Evolutionary conservation across 805 yeast genomes (phyloP).

Genomic region (Candida alai): DNA sequence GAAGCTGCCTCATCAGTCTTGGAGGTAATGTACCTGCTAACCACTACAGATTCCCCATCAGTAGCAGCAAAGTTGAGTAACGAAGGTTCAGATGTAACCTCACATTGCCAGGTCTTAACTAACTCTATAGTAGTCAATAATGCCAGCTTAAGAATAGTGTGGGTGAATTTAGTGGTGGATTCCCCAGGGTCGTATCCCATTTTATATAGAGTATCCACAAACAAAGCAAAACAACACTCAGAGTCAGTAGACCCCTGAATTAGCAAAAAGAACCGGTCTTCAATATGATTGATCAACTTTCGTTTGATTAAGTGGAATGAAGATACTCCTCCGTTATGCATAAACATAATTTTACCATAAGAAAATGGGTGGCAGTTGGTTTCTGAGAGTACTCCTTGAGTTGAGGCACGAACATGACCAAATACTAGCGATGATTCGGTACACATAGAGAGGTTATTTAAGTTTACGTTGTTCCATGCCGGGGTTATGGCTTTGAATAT

Average conservation of each 20-base stretch:
- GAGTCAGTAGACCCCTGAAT: conserved; percentile 96
- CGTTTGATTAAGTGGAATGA: conserved; percentile 73
- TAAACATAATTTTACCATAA: conserved; percentile 82
- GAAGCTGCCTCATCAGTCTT: conserved; percentile 95
- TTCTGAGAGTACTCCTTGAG: conserved; percentile 90
- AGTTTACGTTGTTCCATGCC: conserved; percentile 93
- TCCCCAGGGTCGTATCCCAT: conserved; percentile 71
- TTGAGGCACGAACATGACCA: conserved; percentile 95
- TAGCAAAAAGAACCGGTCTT: conserved; percentile 72
- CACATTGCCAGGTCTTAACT: conserved; percentile 77
- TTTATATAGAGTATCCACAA: conserved; percentile 67
- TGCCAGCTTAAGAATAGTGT: conserved; percentile 60
- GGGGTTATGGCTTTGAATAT: conserved; percentile 95
- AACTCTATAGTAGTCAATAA: conserved; percentile 67
- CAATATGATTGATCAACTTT: conserved; percentile 62
- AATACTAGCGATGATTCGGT: conserved; percentile 81
- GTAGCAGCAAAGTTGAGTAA: conserved; percentile 91
- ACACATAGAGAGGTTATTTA: conserved; percentile 81
- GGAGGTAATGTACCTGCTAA: conserved; percentile 84
- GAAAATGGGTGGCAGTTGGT: conserved; percentile 97
- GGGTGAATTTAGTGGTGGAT: conserved; percentile 36
- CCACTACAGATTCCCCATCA: conserved; percentile 84
- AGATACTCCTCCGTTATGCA: conserved; percentile 94
- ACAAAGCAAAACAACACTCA: conserved; percentile 91
- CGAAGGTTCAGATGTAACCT: conserved; percentile 62